Evolutionary conservation across 2,329 filamentous ascomycete species (phyloP).

Genomic region (Pseudopithomyces maydicus): DNA sequence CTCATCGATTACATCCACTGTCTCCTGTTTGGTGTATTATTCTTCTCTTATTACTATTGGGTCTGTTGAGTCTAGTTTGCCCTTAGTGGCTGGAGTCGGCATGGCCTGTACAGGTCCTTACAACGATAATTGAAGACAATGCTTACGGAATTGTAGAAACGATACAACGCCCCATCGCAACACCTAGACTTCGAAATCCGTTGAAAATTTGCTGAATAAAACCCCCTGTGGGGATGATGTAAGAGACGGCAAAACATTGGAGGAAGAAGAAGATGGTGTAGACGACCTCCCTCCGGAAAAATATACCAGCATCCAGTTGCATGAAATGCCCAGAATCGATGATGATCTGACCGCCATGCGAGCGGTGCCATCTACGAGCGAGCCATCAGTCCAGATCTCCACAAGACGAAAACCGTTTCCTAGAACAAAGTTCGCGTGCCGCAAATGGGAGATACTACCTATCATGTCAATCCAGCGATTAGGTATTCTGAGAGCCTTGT

Average conservation of each 20-base stretch:
- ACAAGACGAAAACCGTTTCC: not conserved
- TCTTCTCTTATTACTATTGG: too few relatives aligned
- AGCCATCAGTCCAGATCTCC: not conserved
- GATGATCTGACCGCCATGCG: not conserved
- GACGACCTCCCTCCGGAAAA: not conserved
- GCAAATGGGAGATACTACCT: not conserved
- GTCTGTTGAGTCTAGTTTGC: too few relatives aligned
- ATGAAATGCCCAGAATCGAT: not conserved
- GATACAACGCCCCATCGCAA: not conserved
- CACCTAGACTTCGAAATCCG: constrained; percentile 1
- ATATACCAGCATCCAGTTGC: not conserved
- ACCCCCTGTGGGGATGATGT: constrained; percentile 1
- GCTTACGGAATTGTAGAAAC: too few relatives aligned
- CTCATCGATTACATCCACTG: too few relatives aligned
- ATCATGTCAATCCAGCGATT: not conserved
- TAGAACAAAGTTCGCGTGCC: not conserved
- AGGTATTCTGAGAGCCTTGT: not conserved
- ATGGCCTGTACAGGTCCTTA: too few relatives aligned
- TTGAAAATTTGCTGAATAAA: constrained; percentile 5
- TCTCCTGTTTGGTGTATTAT: too few relatives aligned
- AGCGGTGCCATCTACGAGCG: not conserved
- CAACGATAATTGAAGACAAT: too few relatives aligned
- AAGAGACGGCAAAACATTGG: not conserved
- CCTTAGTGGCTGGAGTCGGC: too few relatives aligned
- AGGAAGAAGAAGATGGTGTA: not conserved